These are phyloP conservation scores for Fusarium sp. DNA, from an alignment of 2,329 filamentous ascomycete genomes.

Conservation along the genomic window DNA sequence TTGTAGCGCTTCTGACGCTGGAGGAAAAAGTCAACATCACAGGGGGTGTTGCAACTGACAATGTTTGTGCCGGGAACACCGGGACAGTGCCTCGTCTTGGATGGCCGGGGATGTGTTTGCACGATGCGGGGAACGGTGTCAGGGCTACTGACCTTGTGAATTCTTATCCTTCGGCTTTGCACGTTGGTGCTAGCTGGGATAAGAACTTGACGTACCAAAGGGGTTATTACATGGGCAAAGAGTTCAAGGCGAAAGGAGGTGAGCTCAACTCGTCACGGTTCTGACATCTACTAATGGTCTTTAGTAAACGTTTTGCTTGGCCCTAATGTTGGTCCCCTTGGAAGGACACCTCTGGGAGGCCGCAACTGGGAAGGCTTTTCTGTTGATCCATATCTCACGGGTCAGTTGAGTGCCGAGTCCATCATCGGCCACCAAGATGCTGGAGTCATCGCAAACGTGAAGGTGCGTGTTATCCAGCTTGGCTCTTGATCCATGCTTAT, in stretches of 20 bases:
- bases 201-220: constrained; percentile 63
- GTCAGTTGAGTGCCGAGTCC: constrained; percentile 76
- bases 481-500: accelerated
- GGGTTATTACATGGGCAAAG: constrained; percentile 65
- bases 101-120: constrained; percentile 62
- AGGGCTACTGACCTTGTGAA: constrained; percentile 61
- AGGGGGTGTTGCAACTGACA: constrained; percentile 65
- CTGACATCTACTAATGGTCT: background rate
- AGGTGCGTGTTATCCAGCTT: constrained; percentile 46
- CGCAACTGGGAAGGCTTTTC: constrained; percentile 83
- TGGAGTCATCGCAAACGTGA: constrained; percentile 83
- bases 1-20: constrained; percentile 73
- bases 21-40: constrained; percentile 71
- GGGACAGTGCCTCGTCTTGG: constrained; percentile 58
- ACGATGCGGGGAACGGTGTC: constrained; percentile 63
- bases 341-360: constrained; percentile 76
- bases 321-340: constrained; percentile 77
- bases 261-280: constrained; percentile 48
- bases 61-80: constrained; percentile 61
- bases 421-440: constrained; percentile 81
- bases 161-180: constrained; percentile 60
- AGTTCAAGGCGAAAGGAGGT: constrained; percentile 68
- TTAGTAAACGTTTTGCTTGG: constrained; percentile 75
- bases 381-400: constrained; percentile 77
- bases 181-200: constrained; percentile 66